Percentiles rank a stretch among this genome's conserved stretches.
These are phyloP conservation scores for Auxenochlorella protothecoides DNA, from an alignment of 139 green algal species.

Conservation along the genomic window DNA sequence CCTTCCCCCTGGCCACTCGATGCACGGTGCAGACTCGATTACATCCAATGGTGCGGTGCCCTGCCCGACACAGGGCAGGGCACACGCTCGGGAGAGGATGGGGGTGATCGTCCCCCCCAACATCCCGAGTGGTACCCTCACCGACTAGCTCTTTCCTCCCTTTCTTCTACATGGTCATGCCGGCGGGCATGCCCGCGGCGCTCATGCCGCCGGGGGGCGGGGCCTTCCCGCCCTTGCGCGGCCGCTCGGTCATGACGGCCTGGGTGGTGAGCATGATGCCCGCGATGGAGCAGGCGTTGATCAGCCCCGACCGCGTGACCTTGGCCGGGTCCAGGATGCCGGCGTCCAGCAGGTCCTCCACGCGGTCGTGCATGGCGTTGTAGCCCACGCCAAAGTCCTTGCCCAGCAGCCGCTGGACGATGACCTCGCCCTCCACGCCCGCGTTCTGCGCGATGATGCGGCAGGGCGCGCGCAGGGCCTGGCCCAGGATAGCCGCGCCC, in stretches of 20 bases:
- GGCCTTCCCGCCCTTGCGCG: conserved; percentile 10
- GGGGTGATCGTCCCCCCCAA: no score
- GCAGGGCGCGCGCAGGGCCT: conserved; percentile 54
- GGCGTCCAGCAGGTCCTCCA: conserved; percentile 68
- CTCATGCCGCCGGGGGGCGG: conserved; percentile 31
- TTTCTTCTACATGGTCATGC: conserved; percentile 64
- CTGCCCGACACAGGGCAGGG: no score
- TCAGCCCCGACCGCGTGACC: conserved; percentile 83
- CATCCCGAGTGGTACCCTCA: no score
- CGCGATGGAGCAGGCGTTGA: conserved; percentile 87
- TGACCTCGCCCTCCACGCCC: conserved; percentile 79
- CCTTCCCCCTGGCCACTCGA: no score
- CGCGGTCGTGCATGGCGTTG: conserved; percentile 71
- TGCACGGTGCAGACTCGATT: no score
- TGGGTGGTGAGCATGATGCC: conserved; percentile 99
- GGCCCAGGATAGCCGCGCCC: conserved; percentile 91
- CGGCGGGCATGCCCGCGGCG: conserved; percentile 59
- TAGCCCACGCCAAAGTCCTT: conserved; percentile 80
- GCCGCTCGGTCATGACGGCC: conserved; percentile 84
- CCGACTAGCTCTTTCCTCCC: neutral
- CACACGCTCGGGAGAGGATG: no score
- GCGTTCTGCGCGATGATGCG: conserved; percentile 78
- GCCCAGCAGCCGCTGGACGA: conserved; percentile 79
- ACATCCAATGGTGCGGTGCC: no score
- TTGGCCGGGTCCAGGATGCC: conserved; percentile 97